phyloP scores from a whole-genome alignment of 192 early-diverging fungal species.

The Coemansia sp. region DNA sequence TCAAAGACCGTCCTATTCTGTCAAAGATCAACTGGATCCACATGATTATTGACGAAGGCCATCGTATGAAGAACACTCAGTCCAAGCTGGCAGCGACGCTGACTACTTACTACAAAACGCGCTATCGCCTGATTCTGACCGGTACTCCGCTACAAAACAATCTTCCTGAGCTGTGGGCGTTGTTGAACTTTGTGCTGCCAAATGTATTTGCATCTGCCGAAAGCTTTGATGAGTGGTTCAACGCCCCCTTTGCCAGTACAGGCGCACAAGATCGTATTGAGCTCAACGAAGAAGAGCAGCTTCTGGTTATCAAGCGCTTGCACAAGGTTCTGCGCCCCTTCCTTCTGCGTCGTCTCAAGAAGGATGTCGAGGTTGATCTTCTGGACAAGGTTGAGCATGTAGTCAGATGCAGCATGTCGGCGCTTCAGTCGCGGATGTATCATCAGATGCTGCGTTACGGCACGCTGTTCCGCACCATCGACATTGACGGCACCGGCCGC shows the following conservation, averaged over 20 bases:
- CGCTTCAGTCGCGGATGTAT: conserved; percentile 81
- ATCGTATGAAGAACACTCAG: conserved; percentile 96
- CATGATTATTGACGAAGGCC: conserved; percentile 99
- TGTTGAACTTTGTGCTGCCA: conserved; percentile 95
- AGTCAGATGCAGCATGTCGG: conserved; percentile 86
- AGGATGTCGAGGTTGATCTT: conserved; percentile 96
- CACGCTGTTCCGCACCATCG: conserved; percentile 62
- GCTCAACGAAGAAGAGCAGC: conserved; percentile 97
- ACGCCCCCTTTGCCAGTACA: conserved; percentile 82
- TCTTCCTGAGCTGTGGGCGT: conserved; percentile 92
- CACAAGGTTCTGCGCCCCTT: conserved; percentile 98
- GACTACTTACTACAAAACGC: conserved; percentile 82
- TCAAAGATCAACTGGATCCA: conserved; percentile 94
- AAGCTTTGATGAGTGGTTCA: conserved; percentile 99
- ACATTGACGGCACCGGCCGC: conserved; percentile 33
- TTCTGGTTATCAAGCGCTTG: conserved; percentile 92
- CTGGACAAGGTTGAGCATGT: conserved; percentile 97
- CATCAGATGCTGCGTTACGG: conserved; percentile 82
- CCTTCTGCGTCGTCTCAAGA: conserved; percentile 92
- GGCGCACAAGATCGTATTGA: conserved; percentile 85
- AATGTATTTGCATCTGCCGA: conserved; percentile 95
- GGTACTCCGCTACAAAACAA: conserved; percentile 99
- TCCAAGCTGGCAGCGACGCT: conserved; percentile 84
- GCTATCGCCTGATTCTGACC: conserved; percentile 93
- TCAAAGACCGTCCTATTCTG: conserved; percentile 85